Base-by-base conservation (phyloP, 805 yeast genomes). In the Starmera pachycereana region DNA sequence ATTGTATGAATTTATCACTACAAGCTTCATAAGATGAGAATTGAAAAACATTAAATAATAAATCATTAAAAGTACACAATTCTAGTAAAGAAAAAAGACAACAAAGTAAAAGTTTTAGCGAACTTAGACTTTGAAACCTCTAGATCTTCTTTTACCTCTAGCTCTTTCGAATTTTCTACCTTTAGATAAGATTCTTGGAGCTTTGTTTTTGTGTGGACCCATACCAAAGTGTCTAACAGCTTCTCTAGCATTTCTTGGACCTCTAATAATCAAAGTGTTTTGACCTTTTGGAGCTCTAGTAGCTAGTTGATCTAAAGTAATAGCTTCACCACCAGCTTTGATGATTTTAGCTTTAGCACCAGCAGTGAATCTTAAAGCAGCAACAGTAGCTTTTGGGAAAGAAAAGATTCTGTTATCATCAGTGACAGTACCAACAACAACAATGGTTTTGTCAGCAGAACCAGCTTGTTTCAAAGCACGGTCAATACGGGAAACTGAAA, bases 91-190 rank as follows among this genome's bases (percentile, higher is more conserved):
- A 7, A 10, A 37, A 22, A 27, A n/a, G 28, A 27, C 13, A 9
- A 25, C 33, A 32, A 29, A 33, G 28, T 22, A 13, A 32, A 14
- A 32, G 22, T 12, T 25, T 40, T 37, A 46, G 33, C 45, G 52
- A 53, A 48, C 52, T 87, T 90, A 92, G 76, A 92, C 99, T 85
- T 92, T 92, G 98, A 92, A 92, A 78, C 96, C 99, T 82, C 94
- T 88, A 58, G 97, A 89, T 71, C 78, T 82, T 78, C 99, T 81
- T 74, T 83, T 94, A 82, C 99, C 99, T 86, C 99, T 92, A 65
- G 97, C 99, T 76, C 92, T 88, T 82, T 92, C 98, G 82, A 92
- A 92, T 78, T 92, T 92, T 83, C 97, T 92, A 72, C 99, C 99
- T 71, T 77, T 88, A 52, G 97, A 90, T 65, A 72, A 63, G 72